Percentiles rank a stretch among this genome's conserved stretches.
phyloP scores from a whole-genome alignment of 495 filamentous ascomycete species.

The Aspergillus olivimuriae region DNA sequence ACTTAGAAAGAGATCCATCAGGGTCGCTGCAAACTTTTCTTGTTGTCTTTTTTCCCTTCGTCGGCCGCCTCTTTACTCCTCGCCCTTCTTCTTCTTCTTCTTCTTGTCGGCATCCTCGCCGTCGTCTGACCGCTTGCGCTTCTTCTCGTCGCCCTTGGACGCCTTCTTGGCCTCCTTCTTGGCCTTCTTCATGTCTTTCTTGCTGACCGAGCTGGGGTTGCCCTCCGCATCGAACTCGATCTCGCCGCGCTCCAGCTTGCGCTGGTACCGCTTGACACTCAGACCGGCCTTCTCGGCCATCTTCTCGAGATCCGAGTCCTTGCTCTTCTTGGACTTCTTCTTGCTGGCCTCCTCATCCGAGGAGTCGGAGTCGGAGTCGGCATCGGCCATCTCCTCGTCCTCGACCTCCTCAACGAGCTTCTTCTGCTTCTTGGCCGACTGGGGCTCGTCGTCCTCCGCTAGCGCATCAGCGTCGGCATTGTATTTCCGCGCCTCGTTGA shows the following conservation, averaged over 20 bases:
- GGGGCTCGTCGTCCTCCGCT: constrained; percentile 56
- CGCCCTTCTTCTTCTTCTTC: constrained; percentile 53
- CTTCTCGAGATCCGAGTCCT: constrained; percentile 48
- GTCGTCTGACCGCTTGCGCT: constrained; percentile 50
- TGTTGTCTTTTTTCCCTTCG: constrained; percentile 21
- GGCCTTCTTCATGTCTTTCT: constrained; percentile 72
- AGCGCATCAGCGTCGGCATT: constrained; percentile 91
- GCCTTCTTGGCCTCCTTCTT: constrained; percentile 59
- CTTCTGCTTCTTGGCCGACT: constrained; percentile 44
- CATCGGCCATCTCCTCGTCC: constrained; percentile 53
- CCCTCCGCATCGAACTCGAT: constrained; percentile 53
- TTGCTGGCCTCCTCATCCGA: constrained; percentile 32
- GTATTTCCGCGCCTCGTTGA: constrained; percentile 94
- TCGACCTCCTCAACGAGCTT: constrained; percentile 47
- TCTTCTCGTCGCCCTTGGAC: constrained; percentile 45
- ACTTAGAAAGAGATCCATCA: constrained; percentile 21
- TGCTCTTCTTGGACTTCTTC: constrained; percentile 44
- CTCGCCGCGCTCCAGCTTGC: constrained; percentile 64
- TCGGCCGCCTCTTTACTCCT: constrained; percentile 25
- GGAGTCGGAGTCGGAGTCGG: constrained; percentile 30
- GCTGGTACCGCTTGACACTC: constrained; percentile 62
- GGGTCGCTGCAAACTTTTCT: constrained; percentile 1
- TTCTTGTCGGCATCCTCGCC: constrained; percentile 44
- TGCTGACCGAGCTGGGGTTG: constrained; percentile 55
- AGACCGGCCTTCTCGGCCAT: constrained; percentile 57